These are phyloP conservation scores for Pharus latifolius DNA, from an alignment of 176 grass and related monocot species.

Conservation along the genomic window DNA sequence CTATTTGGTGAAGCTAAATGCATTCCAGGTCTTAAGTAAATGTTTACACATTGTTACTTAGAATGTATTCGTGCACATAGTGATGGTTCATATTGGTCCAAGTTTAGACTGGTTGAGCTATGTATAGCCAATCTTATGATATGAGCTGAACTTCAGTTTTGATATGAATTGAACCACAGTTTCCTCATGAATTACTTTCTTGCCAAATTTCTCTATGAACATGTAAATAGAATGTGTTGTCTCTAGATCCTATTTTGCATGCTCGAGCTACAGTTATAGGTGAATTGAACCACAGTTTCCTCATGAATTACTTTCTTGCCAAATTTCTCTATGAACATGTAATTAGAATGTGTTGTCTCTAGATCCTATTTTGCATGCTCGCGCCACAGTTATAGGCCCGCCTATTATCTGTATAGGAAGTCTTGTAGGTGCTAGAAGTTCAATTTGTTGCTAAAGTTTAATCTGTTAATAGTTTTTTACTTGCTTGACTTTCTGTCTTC, in stretches of 20 bases:
- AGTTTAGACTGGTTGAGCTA: not conserved
- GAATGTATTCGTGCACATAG: not conserved
- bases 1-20: not conserved
- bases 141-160: not conserved
- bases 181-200: not conserved
- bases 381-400: not conserved
- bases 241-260: not conserved
- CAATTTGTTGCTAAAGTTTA: not conserved
- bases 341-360: not conserved
- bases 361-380: not conserved
- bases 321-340: not conserved
- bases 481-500: constrained; percentile 6
- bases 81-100: not conserved
- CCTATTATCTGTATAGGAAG: not conserved
- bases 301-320: not conserved
- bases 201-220: not conserved
- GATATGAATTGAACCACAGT: not conserved
- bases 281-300: not conserved
- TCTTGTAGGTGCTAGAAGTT: not conserved
- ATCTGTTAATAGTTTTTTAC: not conserved
- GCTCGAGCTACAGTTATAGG: not conserved
- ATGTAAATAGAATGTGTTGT: not conserved
- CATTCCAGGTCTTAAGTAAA: not conserved
- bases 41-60: not conserved
- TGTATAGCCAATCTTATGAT: not conserved